phyloP scores from a whole-genome alignment of 148 eudicot genomes.

The Rhododendron williamsianum region DNA sequence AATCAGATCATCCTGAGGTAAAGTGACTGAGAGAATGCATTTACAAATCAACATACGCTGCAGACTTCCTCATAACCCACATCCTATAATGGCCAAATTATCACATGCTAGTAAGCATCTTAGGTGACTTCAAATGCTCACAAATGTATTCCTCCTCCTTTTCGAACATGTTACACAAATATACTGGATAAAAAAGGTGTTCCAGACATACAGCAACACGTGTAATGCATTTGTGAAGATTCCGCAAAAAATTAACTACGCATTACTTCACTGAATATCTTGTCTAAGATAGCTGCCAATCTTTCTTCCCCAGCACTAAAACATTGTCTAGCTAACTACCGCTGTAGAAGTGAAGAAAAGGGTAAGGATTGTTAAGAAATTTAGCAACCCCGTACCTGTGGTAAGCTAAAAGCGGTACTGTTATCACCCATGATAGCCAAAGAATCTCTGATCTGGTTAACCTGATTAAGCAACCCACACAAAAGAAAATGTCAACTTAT shows the following conservation, averaged over 20 bases:
- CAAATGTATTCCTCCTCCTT: background rate
- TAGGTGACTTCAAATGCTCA: background rate
- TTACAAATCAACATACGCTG: background rate
- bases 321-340: background rate
- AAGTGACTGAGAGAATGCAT: background rate
- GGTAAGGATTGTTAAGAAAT: background rate
- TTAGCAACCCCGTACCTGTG: slow-evolving; percentile 52
- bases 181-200: background rate
- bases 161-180: background rate
- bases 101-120: background rate
- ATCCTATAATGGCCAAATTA: background rate
- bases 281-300: background rate
- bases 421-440: slow-evolving; percentile 92
- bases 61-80: background rate
- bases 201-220: background rate
- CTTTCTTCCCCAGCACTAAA: background rate
- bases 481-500: background rate
- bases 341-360: background rate
- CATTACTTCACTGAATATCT: background rate
- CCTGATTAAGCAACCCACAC: slow-evolving; percentile 30
- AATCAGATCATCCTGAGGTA: slow-evolving; percentile 4
- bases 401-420: slow-evolving; percentile 97
- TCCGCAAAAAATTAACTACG: background rate
- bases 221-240: background rate
- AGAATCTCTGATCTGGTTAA: slow-evolving; percentile 93